Base-by-base conservation (phyloP, 768 basidiomycete genomes). In the Leccinum obscurum region DNA sequence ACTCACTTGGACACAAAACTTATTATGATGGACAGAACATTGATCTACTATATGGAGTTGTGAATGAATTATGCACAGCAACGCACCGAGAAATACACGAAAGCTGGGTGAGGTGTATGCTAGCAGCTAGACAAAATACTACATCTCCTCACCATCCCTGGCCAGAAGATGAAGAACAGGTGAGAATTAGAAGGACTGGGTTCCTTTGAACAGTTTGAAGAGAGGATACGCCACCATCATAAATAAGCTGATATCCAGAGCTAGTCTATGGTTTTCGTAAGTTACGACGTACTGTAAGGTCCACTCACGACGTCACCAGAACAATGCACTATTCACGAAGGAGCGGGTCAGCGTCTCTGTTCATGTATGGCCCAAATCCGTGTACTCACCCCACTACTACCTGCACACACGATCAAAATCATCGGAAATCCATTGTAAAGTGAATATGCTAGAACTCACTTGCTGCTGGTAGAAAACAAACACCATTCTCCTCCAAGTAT, bases 121-220 rank as follows among this genome's bases (percentile, higher is more conserved):
- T 17, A 5, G 28, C 14, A 30, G 17, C 10, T 14, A 15, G 35
- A 26, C 15, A 17, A 30, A 28, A 14, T 14, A 46, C 58, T 61
- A 20, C 15, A n/a, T 14, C 15, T 24, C 13, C 63, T 64, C 37
- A 64, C 63, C 63, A 30, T 64, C 63, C 49, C 26, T 28, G 26
- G 26, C 26, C 26, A 28, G 26, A 28, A 28, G 26, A 28, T 28
- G 26, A 7, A 28, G 26, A 28, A 28, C 26, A 28, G 26, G 26
- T 28, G 26, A 28, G 26, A 28, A 28, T 28, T 28, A 28, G 26
- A 28, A 28, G 26, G 26, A 28, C 26, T 28, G 26, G 26, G 1
- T 28, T 28, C 26, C 26, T 28, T 28, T 28, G 26, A 28, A 28
- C 26, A 28, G 26, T 28, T 28, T 28, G 26, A 28, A 28, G 26